These are phyloP conservation scores for Prunus armeniaca DNA, from an alignment of 306 rosid genomes.

Conservation along the genomic window DNA sequence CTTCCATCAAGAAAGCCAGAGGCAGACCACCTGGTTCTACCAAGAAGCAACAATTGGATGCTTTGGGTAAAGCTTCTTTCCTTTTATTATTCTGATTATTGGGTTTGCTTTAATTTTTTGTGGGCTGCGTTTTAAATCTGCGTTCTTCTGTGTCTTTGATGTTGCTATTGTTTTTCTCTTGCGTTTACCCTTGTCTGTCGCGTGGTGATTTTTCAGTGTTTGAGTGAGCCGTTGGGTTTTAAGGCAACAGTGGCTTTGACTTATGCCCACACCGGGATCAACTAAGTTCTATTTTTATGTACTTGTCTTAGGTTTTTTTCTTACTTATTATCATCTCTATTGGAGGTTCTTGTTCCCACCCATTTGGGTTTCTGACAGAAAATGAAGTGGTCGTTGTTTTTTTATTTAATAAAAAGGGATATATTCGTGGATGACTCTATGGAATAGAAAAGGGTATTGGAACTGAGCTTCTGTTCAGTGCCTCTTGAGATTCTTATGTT, in stretches of 20 bases:
- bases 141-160: neutral
- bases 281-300: neutral
- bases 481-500: constrained; percentile 8
- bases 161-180: neutral
- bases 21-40: constrained; percentile 75
- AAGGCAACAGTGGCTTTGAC: constrained; percentile 3
- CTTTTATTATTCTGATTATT: neutral
- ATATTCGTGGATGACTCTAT: constrained; percentile 3
- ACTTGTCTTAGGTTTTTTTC: neutral
- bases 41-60: constrained; percentile 44
- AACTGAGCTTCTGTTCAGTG: constrained; percentile 18
- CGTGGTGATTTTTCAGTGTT: neutral
- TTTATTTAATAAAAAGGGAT: constrained; percentile 5
- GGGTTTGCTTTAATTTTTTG: neutral
- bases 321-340: neutral
- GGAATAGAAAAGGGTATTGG: neutral
- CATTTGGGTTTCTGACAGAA: neutral
- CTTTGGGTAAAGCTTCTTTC: constrained; percentile 36
- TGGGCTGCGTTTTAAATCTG: neutral
- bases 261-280: neutral
- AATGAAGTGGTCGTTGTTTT: neutral
- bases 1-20: constrained; percentile 51
- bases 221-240: neutral
- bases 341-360: neutral
- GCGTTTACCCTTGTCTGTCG: neutral